phyloP scores from a whole-genome alignment of 179 eudicot genomes.

The Silene vulgaris region DNA sequence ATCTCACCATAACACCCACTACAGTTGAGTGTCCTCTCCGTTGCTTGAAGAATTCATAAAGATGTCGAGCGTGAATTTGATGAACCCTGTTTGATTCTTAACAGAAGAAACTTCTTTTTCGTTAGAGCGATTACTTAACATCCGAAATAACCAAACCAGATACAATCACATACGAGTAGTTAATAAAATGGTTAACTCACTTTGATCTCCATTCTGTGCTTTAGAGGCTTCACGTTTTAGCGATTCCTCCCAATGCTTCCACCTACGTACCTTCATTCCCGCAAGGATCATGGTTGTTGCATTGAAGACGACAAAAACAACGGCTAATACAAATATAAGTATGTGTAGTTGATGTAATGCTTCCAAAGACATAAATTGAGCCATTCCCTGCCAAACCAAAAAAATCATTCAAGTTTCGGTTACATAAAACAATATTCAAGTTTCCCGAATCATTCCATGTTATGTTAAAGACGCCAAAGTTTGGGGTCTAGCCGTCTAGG shows the following conservation, averaged over 20 bases:
- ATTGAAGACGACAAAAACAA: constrained; percentile 64
- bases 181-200: constrained; percentile 9
- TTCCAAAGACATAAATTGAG: constrained; percentile 61
- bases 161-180: not conserved
- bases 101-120: not conserved
- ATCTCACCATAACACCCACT: constrained; percentile 43
- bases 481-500: not conserved
- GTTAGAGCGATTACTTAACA: not conserved
- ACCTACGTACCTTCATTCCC: constrained; percentile 53
- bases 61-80: constrained; percentile 34
- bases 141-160: not conserved
- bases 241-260: constrained; percentile 82
- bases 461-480: not conserved
- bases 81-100: constrained; percentile 31
- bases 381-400: constrained; percentile 44
- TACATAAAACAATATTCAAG: too few relatives aligned
- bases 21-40: constrained; percentile 32
- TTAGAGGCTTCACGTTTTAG: constrained; percentile 36
- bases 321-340: constrained; percentile 71
- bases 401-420: not conserved
- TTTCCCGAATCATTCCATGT: too few relatives aligned
- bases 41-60: constrained; percentile 34
- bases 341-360: constrained; percentile 81
- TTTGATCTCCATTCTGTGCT: constrained; percentile 24
- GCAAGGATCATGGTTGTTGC: constrained; percentile 67